Base-by-base conservation (phyloP, 164 flowering plant species). In the Kalanchoe fedtschenkoi region DNA sequence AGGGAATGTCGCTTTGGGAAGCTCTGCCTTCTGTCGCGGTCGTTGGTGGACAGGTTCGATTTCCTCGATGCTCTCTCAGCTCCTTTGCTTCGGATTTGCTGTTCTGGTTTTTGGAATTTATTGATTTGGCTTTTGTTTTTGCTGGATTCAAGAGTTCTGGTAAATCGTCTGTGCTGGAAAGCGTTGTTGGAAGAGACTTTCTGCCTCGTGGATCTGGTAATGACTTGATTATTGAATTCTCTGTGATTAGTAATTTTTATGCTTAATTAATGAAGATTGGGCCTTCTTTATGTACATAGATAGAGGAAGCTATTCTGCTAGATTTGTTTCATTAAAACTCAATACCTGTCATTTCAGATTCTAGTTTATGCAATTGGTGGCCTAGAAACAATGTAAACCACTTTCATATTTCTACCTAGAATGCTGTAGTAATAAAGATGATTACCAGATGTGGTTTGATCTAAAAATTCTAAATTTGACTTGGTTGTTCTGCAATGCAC, bases 161-260 rank as follows among this genome's bases (percentile, higher is more conserved):
- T 17, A 95, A 95, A 77, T 95, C 97, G 19, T 95, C 99, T 2
- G 99, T 95, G 14, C 67, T 95, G 77, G 96, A 95, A 73, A 95
- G 96, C 75, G 78, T 91, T 16, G 99, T 95, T 0, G 99, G 97
- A 58, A 82, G 99, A 54, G 99, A 95, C 80, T 95, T 95, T 71
- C 75, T 95, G 56, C 99, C 99, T 70, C 97, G 96, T 69, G 99
- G 99, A 82, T 95, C 99, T 37, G 97, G 97, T 95, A 88, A 68
- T 43, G 1, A 11, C 4, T 51, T 11, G 24, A 11, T 51, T 10
- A 6, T 21, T 11, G 4, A n/a, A 6, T 9, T 43, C 6, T 47
- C 19, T 47, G 26, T 64, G 64, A 71, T 42, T 42, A 28, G 5
- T 56, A 17, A 16, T 29, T 10, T 56, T 26, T 16, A 2, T 22